Evolutionary conservation across 441 rosid genomes (phyloP).

Genomic region (Erodium moschatum): DNA sequence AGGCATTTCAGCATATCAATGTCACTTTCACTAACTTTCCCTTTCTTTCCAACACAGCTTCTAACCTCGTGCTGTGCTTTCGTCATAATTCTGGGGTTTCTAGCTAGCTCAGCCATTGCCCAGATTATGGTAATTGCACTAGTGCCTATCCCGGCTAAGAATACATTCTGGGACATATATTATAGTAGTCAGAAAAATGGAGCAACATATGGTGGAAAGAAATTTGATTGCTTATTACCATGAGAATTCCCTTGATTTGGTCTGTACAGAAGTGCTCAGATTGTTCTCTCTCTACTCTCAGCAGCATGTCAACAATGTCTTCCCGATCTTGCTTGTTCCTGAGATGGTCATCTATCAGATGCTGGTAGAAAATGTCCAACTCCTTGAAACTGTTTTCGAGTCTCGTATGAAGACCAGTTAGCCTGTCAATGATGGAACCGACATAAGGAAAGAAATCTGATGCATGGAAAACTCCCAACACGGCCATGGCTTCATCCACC

Average conservation of each 20-base stretch:
- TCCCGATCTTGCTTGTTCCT: constrained; percentile 24
- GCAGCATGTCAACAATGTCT: constrained; percentile 42
- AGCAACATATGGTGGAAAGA: background rate
- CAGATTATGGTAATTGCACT: constrained; percentile 15
- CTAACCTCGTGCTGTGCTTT: constrained; percentile 43
- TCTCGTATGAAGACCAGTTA: constrained; percentile 31
- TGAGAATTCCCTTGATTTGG: constrained; percentile 27
- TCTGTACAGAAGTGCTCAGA: constrained; percentile 23
- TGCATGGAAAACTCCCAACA: constrained; percentile 17
- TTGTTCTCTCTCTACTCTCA: constrained; percentile 31
- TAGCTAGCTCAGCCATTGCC: constrained; percentile 31
- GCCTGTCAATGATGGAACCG: constrained; percentile 22
- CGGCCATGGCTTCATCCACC: constrained; percentile 18
- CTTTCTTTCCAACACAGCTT: constrained; percentile 24
- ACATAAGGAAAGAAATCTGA: constrained; percentile 31
- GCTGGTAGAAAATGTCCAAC: constrained; percentile 31
- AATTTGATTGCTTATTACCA: constrained; percentile 27
- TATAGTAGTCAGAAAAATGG: background rate
- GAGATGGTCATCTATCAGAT: constrained; percentile 40
- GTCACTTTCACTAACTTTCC: constrained; percentile 24
- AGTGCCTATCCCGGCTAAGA: constrained; percentile 38
- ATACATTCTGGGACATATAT: constrained; percentile 27
- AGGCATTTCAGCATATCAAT: constrained; percentile 32
- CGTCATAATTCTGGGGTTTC: constrained; percentile 26
- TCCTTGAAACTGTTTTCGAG: constrained; percentile 21